Percentiles rank a stretch among this genome's conserved stretches.
These are phyloP conservation scores for Chlorella variabilis DNA, from an alignment of 163 green algal genomes.

Conservation along the genomic window DNA sequence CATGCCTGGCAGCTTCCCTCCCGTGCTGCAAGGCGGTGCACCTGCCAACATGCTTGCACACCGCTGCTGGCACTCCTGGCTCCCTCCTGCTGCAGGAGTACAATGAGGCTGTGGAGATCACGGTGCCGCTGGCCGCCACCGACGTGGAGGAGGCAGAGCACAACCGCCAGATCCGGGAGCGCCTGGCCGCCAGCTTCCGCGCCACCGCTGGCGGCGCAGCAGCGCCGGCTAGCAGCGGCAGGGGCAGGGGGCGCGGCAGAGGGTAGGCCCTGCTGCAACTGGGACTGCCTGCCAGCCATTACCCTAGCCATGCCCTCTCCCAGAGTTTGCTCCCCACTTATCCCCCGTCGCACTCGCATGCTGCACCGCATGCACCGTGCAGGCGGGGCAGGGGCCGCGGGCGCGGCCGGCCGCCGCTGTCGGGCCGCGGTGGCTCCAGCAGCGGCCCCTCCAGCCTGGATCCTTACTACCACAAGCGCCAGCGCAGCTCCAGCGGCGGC, in stretches of 20 bases:
- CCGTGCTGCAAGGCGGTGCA: too few species aligned
- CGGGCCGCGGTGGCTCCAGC: neutral
- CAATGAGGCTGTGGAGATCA: constrained; percentile 49
- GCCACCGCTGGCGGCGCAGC: neutral
- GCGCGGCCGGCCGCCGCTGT: constrained; percentile 17
- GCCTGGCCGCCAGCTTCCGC: constrained; percentile 27
- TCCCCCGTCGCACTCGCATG: neutral
- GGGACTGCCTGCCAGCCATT: too few species aligned
- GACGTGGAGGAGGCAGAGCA: constrained; percentile 36
- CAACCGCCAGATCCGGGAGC: constrained; percentile 30
- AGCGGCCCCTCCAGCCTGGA: neutral
- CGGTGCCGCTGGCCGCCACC: neutral
- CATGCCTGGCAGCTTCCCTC: too few species aligned
- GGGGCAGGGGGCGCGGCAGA: constrained; percentile 14
- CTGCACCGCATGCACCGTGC: neutral
- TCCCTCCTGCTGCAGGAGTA: constrained; percentile 41
- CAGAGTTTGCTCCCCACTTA: neutral
- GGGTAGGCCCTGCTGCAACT: constrained; percentile 2
- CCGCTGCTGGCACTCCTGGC: too few species aligned
- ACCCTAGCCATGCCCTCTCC: too few species aligned
- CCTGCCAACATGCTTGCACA: too few species aligned
- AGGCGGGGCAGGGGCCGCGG: neutral
- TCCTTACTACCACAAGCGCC: constrained; percentile 2
- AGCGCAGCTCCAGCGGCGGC: neutral
- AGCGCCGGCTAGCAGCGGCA: constrained; percentile 12